A percentile compares a stretch with the other conserved stretches of the same genome.
These are phyloP conservation scores for Hirschfeldia incana DNA, from an alignment of 345 rosid species.

Conservation along the genomic window DNA sequence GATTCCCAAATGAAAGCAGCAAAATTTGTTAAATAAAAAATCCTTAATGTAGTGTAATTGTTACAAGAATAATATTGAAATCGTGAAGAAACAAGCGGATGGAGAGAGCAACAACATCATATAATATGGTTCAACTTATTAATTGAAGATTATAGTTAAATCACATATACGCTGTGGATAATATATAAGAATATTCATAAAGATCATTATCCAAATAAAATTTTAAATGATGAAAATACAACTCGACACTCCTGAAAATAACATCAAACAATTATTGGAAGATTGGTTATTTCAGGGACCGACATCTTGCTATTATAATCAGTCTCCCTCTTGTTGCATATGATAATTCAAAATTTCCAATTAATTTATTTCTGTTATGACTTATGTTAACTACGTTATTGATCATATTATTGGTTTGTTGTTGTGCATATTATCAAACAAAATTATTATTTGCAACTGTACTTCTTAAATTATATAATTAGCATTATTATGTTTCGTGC, in stretches of 20 bases:
- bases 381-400: neutral
- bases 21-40: slow-evolving; percentile 8
- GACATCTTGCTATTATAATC: neutral
- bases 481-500: slow-evolving; percentile 9
- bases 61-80: slow-evolving; percentile 23
- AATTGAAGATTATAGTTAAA: neutral
- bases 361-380: neutral
- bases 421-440: neutral
- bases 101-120: slow-evolving; percentile 30
- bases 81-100: slow-evolving; percentile 38
- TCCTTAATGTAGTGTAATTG: neutral
- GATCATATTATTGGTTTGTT: slow-evolving; percentile 4
- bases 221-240: slow-evolving; percentile 22
- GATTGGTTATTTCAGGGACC: slow-evolving; percentile 28
- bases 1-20: slow-evolving; percentile 35
- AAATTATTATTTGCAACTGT: neutral
- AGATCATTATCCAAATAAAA: slow-evolving; percentile 14
- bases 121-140: slow-evolving; percentile 21
- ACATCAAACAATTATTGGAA: slow-evolving; percentile 18
- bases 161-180: neutral
- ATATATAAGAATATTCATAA: slow-evolving; percentile 1
- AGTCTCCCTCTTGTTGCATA: slow-evolving; percentile 28
- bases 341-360: neutral
- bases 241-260: slow-evolving; percentile 25
- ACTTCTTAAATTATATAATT: neutral